These are phyloP conservation scores for Phyllosticta ampelicida DNA, from an alignment of 2,329 filamentous ascomycete genomes.

Conservation along the genomic window DNA sequence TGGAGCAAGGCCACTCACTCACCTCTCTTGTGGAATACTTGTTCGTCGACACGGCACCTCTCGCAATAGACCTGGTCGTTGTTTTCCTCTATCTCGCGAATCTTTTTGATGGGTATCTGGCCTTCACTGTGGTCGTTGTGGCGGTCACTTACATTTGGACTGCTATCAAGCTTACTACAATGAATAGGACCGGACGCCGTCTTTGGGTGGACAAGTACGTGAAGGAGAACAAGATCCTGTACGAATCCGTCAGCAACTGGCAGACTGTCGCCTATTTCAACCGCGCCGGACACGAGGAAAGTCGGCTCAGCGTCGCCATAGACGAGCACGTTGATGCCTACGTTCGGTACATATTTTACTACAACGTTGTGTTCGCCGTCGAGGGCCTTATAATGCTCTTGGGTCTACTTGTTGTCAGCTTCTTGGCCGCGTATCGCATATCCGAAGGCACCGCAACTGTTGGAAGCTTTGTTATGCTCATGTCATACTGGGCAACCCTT, in stretches of 20 bases:
- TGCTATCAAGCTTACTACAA: slow-evolving; percentile 34
- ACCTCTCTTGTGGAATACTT: slow-evolving; percentile 49
- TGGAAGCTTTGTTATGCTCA: slow-evolving; percentile 55
- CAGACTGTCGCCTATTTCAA: slow-evolving; percentile 51
- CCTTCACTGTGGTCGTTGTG: slow-evolving; percentile 29
- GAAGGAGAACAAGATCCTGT: slow-evolving; percentile 43
- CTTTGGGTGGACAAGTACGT: slow-evolving; percentile 35
- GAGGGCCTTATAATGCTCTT: slow-evolving; percentile 39
- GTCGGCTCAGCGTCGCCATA: slow-evolving; percentile 36
- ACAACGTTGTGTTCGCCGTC: slow-evolving; percentile 19
- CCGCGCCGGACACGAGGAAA: slow-evolving; percentile 42
- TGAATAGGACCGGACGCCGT: slow-evolving; percentile 30
- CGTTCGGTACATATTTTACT: slow-evolving; percentile 21
- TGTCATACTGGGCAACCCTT: slow-evolving; percentile 50
- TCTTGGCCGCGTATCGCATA: slow-evolving; percentile 47
- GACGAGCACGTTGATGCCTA: slow-evolving; percentile 26
- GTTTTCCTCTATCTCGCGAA: slow-evolving; percentile 51
- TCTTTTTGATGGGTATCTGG: slow-evolving; percentile 48
- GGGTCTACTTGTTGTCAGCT: slow-evolving; percentile 38
- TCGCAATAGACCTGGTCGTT: slow-evolving; percentile 50
- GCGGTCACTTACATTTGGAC: slow-evolving; percentile 41
- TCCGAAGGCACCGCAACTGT: slow-evolving; percentile 27
- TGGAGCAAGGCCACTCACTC: slow-evolving; percentile 52
- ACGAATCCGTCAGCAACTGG: slow-evolving; percentile 51
- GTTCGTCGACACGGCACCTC: slow-evolving; percentile 50